Conservation (phyloP, 2,329 filamentous ascomycete genomes). For the Verticillium albo-atrum region DNA sequence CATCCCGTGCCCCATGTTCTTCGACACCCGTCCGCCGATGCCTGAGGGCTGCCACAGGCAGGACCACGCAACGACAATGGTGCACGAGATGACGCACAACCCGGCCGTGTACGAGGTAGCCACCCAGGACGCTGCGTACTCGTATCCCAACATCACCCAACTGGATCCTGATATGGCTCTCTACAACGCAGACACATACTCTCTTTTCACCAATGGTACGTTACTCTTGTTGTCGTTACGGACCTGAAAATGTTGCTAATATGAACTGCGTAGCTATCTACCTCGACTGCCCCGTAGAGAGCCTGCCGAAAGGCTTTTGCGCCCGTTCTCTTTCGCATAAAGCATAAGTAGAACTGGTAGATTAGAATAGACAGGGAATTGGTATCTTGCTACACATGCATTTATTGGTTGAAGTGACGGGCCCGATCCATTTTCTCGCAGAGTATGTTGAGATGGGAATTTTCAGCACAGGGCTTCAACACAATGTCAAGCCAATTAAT, state of each 20-base stretch:
- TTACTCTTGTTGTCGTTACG: neutral
- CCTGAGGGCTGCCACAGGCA: constrained; percentile 15
- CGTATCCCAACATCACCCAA: constrained; percentile 14
- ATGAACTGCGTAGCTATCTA: neutral
- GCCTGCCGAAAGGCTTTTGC: neutral
- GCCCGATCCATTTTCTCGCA: no score
- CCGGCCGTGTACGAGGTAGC: constrained; percentile 12
- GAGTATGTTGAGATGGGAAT: no score
- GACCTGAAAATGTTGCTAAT: neutral
- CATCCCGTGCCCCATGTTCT: constrained; percentile 17
- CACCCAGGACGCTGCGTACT: constrained; percentile 14
- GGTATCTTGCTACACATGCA: no score
- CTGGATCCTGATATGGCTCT: constrained; percentile 10
- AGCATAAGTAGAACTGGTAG: no score
- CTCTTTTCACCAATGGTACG: constrained; percentile 9
- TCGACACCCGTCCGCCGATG: constrained; percentile 11
- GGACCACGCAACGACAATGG: constrained; percentile 15
- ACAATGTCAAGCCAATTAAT: no score
- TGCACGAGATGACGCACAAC: constrained; percentile 18
- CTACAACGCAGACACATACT: constrained; percentile 16
- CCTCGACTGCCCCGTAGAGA: neutral
- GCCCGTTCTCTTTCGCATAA: no score
- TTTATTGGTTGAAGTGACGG: no score
- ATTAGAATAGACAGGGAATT: no score
- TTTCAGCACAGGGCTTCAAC: no score